Conservation (phyloP, 768 basidiomycete genomes). For the Daedaleopsis sinensis region DNA sequence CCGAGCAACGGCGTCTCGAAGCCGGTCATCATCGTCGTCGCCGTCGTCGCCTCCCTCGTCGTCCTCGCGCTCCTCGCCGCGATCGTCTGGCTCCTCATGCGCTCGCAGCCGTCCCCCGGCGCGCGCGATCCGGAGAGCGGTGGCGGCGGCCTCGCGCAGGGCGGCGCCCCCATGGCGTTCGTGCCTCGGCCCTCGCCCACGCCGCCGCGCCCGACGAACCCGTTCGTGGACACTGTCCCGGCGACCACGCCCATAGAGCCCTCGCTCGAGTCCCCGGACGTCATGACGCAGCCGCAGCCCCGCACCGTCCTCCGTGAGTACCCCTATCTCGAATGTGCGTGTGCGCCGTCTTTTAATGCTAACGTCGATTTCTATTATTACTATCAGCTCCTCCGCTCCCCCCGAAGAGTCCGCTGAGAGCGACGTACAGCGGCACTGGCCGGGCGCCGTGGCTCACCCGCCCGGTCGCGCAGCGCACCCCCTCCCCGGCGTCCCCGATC, state of each 20-base stretch:
- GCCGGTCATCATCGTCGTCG: constrained; percentile 18
- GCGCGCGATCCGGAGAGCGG: constrained; percentile 11
- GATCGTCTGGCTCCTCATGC: constrained; percentile 20
- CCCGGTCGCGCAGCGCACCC: constrained; percentile 3
- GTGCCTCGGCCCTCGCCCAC: constrained; percentile 3
- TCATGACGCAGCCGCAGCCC: neutral
- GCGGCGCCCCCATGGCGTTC: constrained; percentile 6
- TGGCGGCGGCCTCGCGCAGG: neutral
- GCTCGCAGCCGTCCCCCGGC: constrained; percentile 10
- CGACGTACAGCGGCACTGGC: neutral
- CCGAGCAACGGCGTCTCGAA: constrained; percentile 13
- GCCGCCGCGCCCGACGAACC: constrained; percentile 15
- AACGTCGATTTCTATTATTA: neutral
- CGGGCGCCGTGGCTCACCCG: constrained; percentile 13
- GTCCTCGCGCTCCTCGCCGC: constrained; percentile 19
- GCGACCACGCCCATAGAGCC: constrained; percentile 11
- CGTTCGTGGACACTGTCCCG: constrained; percentile 13
- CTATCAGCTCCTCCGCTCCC: constrained; percentile 12
- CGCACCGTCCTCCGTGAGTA: neutral
- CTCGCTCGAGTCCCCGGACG: constrained; percentile 1
- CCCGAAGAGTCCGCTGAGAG: constrained; percentile 18
- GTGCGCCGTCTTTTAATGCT: no score
- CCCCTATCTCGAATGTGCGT: no score
- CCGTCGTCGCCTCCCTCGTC: constrained; percentile 17
- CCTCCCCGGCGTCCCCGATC: neutral